Evolutionary conservation across 345 rosid genomes (phyloP).

Genomic region (Microthlaspi erraticum): DNA sequence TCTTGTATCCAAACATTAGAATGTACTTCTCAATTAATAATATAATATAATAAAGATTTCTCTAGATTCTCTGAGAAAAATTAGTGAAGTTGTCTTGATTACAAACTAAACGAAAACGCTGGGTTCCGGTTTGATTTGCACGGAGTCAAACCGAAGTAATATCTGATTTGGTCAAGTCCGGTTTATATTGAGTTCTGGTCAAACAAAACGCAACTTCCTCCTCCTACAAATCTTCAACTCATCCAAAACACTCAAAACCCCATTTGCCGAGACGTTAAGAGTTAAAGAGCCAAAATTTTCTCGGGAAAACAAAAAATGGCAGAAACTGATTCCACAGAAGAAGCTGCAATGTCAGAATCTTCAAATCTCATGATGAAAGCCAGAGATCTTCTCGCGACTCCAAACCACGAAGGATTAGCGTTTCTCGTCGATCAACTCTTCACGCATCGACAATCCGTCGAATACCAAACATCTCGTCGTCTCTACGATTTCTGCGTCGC

Average conservation of each 20-base stretch:
- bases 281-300: not conserved
- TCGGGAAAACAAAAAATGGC: not conserved
- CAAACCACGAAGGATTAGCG: conserved; percentile 14
- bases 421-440: not conserved
- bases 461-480: not conserved
- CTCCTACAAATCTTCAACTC: not conserved
- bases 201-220: not conserved
- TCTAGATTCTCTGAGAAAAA: no score
- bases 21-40: no score
- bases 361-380: not conserved
- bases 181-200: not conserved
- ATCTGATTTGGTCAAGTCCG: conserved; percentile 6
- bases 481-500: conserved; percentile 14
- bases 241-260: not conserved
- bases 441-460: not conserved
- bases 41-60: no score
- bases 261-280: not conserved
- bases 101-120: no score
- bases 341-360: conserved; percentile 3
- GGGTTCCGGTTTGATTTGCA: no score
- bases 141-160: not conserved
- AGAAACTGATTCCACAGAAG: not conserved
- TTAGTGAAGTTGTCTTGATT: no score
- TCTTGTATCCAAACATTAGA: no score
- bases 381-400: conserved; percentile 3